These are phyloP conservation scores for Cytospora piceicola DNA, from an alignment of 2,329 filamentous ascomycete species.

Conservation along the genomic window DNA sequence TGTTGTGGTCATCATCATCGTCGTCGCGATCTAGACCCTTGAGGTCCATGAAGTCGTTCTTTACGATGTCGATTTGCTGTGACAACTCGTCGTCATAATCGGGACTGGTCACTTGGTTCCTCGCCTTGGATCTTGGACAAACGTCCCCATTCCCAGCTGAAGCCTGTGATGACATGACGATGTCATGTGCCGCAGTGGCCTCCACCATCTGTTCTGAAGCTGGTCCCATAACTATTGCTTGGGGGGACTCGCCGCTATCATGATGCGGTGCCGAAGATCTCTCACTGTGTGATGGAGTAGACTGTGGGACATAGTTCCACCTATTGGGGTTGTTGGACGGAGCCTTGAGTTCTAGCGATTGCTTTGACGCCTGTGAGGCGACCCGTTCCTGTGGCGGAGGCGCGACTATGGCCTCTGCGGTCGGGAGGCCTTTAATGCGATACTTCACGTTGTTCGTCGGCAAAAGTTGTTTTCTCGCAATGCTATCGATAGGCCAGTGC, in stretches of 20 bases:
- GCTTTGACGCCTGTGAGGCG: constrained; percentile 33
- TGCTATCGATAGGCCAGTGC: constrained; percentile 70
- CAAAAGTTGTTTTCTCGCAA: constrained; percentile 60
- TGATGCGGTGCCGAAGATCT: constrained; percentile 31
- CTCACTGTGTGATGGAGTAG: constrained; percentile 36
- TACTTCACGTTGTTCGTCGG: constrained; percentile 60
- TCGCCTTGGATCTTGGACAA: constrained; percentile 21
- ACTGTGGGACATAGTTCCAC: constrained; percentile 45
- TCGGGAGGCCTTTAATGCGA: constrained; percentile 54
- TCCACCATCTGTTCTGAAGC: neutral
- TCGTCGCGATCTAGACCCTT: constrained; percentile 55
- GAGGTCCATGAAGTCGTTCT: constrained; percentile 59
- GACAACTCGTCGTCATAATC: constrained; percentile 60
- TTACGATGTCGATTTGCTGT: constrained; percentile 65
- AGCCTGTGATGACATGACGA: neutral
- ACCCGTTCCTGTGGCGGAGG: constrained; percentile 30
- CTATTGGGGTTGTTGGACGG: constrained; percentile 43
- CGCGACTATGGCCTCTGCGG: constrained; percentile 25
- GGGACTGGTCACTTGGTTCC: neutral
- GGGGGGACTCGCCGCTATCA: neutral
- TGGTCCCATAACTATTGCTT: neutral
- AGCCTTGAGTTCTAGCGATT: constrained; percentile 55
- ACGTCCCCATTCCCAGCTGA: neutral
- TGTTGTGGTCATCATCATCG: constrained; percentile 49
- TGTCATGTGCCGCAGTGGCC: no score